phyloP scores from a whole-genome alignment of 83 land plant genomes.

The Picea engelmannii region DNA sequence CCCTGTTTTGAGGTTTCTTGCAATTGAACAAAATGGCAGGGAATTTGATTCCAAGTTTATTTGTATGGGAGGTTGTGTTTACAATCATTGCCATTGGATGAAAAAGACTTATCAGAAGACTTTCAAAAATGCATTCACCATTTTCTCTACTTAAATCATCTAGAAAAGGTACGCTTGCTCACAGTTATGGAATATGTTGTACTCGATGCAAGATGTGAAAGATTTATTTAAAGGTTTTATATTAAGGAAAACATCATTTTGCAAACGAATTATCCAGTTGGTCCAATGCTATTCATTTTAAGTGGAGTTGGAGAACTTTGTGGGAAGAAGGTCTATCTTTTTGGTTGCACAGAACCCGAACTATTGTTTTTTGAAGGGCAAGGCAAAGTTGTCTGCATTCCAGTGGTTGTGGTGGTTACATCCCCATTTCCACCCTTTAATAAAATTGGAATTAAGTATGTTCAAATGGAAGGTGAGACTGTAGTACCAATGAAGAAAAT shows the following conservation, averaged over 20 bases:
- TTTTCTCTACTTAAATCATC: no score
- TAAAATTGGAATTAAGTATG: slow-evolving; percentile 94
- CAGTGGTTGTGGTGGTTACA: slow-evolving; percentile 42
- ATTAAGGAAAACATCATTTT: no score
- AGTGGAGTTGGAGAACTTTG: slow-evolving; percentile 36
- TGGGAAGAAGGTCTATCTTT: slow-evolving; percentile 39
- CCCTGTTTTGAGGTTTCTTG: slow-evolving; percentile 40
- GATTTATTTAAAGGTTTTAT: no score
- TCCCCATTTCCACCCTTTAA: slow-evolving; percentile 97
- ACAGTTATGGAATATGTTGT: no score
- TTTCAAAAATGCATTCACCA: no score
- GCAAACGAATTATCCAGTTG: no score
- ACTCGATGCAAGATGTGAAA: no score
- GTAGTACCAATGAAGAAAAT: slow-evolving; percentile 97
- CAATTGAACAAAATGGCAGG: slow-evolving; percentile 43
- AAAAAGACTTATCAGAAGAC: no score
- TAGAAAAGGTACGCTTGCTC: no score
- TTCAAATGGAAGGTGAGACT: slow-evolving; percentile 92
- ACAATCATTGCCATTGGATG: slow-evolving; percentile 30
- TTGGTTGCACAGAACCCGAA: slow-evolving; percentile 74
- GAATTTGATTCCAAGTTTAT: slow-evolving; percentile 37
- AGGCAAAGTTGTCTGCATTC: no score
- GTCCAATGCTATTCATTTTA: no score
- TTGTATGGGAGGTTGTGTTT: slow-evolving; percentile 1
- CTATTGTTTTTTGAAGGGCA: slow-evolving; percentile 14